These are phyloP conservation scores for Myxozyma monticola DNA, from an alignment of 805 yeast species.

Conservation along the genomic window DNA sequence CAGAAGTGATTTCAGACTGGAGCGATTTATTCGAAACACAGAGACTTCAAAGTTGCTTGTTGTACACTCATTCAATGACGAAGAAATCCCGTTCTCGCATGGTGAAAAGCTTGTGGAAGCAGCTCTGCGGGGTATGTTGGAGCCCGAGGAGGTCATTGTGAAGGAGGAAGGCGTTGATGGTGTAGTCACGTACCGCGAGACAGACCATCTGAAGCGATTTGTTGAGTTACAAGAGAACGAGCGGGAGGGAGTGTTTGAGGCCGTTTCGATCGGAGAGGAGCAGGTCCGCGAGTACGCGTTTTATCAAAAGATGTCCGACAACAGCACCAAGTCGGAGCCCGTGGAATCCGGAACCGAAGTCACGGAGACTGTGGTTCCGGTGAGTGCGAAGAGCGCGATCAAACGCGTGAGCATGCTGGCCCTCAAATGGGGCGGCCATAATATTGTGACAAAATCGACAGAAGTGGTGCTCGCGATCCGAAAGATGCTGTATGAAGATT, in stretches of 20 bases:
- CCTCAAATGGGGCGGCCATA: constrained; percentile 24
- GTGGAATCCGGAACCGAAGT: neutral
- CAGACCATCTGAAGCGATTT: constrained; percentile 7
- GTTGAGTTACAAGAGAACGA: constrained; percentile 11
- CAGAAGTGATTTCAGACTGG: constrained; percentile 16
- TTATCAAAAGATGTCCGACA: constrained; percentile 9
- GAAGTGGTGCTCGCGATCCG: constrained; percentile 22
- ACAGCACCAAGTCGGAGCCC: neutral
- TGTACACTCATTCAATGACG: constrained; percentile 18
- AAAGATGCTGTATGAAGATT: constrained; percentile 7
- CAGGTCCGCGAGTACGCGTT: constrained; percentile 17
- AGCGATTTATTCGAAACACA: constrained; percentile 14
- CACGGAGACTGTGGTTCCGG: constrained; percentile 1
- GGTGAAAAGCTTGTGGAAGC: constrained; percentile 19
- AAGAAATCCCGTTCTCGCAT: constrained; percentile 19
- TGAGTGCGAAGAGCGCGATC: neutral
- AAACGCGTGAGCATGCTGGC: constrained; percentile 19
- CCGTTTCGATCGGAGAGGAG: constrained; percentile 3
- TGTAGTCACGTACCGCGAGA: neutral
- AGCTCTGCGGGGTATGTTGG: constrained; percentile 19
- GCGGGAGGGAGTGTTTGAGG: constrained; percentile 17
- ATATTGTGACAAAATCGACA: constrained; percentile 16
- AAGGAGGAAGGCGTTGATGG: neutral
- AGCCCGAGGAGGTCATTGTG: constrained; percentile 8
- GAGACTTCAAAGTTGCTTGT: constrained; percentile 11